phyloP scores from a whole-genome alignment of 495 filamentous ascomycete species.

The Penicillium cinerascens region DNA sequence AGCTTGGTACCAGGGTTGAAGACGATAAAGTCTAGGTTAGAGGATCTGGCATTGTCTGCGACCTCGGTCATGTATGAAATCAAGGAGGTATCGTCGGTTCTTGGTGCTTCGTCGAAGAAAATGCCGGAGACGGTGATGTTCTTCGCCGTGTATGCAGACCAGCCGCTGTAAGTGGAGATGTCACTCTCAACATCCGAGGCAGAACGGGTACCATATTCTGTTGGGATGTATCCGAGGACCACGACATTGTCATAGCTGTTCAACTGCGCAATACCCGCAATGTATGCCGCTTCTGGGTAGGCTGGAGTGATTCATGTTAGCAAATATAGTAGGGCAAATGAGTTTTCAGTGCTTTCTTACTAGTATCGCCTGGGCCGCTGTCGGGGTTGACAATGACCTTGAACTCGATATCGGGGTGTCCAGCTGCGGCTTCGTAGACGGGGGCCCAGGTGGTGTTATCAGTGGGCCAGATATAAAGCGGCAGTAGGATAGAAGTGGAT shows the following conservation, averaged over 20 bases:
- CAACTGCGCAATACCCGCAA: slow-evolving; percentile 32
- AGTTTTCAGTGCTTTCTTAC: no score
- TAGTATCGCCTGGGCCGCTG: slow-evolving; percentile 40
- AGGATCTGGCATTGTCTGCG: slow-evolving; percentile 19
- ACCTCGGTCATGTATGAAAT: slow-evolving; percentile 32
- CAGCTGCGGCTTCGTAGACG: slow-evolving; percentile 31
- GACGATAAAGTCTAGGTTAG: slow-evolving; percentile 6
- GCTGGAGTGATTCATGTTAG: neutral
- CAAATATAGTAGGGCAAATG: no score
- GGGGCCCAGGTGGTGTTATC: slow-evolving; percentile 38
- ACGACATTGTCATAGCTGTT: slow-evolving; percentile 41
- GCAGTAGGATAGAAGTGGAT: slow-evolving; percentile 36
- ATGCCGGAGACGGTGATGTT: slow-evolving; percentile 41
- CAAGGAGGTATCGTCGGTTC: slow-evolving; percentile 19
- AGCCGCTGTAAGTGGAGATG: slow-evolving; percentile 41
- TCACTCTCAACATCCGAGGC: slow-evolving; percentile 29
- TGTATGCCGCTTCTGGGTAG: slow-evolving; percentile 30
- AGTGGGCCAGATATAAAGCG: slow-evolving; percentile 49
- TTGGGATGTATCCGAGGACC: slow-evolving; percentile 48
- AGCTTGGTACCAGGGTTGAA: slow-evolving; percentile 23
- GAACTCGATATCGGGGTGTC: slow-evolving; percentile 34
- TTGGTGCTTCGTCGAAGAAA: slow-evolving; percentile 47
- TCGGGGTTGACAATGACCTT: slow-evolving; percentile 46
- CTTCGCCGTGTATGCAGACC: slow-evolving; percentile 27
- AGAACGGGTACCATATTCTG: slow-evolving; percentile 27